Conservation (phyloP, 2,329 filamentous ascomycete species). For the Aspergillus sp. region DNA sequence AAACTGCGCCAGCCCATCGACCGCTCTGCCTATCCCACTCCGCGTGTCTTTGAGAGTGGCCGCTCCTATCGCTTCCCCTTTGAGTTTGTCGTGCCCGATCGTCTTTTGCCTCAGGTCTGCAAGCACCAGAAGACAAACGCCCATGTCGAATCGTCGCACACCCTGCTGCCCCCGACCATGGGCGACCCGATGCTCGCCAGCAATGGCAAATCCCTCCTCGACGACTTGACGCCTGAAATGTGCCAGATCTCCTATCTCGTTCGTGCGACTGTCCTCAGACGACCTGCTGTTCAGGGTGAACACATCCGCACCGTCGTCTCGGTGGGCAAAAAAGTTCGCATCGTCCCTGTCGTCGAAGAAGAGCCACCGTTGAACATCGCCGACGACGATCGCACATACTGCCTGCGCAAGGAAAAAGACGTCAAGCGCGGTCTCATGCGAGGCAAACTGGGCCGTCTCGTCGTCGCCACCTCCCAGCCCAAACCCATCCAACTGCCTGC, state of each 20-base stretch:
- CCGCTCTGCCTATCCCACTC: slow-evolving; percentile 48
- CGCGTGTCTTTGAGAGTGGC: slow-evolving; percentile 51
- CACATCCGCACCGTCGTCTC: slow-evolving; percentile 42
- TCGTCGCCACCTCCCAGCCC: slow-evolving; percentile 56
- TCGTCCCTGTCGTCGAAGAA: slow-evolving; percentile 56
- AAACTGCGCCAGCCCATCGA: slow-evolving; percentile 58
- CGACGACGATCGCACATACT: slow-evolving; percentile 45
- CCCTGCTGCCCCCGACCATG: slow-evolving; percentile 57
- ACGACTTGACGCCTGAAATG: slow-evolving; percentile 62
- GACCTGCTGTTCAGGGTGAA: slow-evolving; percentile 27
- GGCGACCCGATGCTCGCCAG: slow-evolving; percentile 54
- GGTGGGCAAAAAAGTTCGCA: slow-evolving; percentile 52
- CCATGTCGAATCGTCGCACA: slow-evolving; percentile 52
- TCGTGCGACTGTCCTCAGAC: slow-evolving; percentile 42
- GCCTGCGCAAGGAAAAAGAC: slow-evolving; percentile 53
- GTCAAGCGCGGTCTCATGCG: slow-evolving; percentile 58
- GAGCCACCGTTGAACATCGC: slow-evolving; percentile 53
- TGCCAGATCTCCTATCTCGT: slow-evolving; percentile 55
- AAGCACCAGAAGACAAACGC: slow-evolving; percentile 48
- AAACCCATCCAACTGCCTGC: slow-evolving; percentile 49
- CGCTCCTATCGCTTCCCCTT: slow-evolving; percentile 58
- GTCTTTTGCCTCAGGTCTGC: slow-evolving; percentile 57
- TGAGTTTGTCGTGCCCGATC: slow-evolving; percentile 58
- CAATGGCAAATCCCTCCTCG: slow-evolving; percentile 47
- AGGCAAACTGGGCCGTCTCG: slow-evolving; percentile 54